These are phyloP conservation scores for Bacidia rubella DNA, from an alignment of 495 filamentous ascomycete species.

Conservation along the genomic window DNA sequence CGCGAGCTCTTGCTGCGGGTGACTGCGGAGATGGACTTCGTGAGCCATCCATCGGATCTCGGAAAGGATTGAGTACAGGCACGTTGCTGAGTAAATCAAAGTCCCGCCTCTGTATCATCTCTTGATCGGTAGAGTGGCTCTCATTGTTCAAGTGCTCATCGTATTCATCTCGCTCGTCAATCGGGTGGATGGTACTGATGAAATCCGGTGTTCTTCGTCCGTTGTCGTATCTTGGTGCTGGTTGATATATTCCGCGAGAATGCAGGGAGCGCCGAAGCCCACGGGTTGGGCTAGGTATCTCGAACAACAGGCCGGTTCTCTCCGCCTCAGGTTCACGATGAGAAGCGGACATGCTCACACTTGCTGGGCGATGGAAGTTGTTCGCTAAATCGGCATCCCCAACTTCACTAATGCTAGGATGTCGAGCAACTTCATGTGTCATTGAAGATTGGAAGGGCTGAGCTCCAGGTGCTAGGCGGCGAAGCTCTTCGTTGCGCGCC, in stretches of 20 bases:
- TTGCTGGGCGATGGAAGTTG: neutral
- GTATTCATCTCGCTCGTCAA: conserved; percentile 59
- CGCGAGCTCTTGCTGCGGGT: conserved; percentile 27
- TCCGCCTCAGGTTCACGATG: conserved; percentile 28
- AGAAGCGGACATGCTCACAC: neutral
- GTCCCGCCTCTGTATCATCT: conserved; percentile 12
- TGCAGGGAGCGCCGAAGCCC: conserved; percentile 33
- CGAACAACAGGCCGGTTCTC: conserved; percentile 40
- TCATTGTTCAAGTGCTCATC: conserved; percentile 24
- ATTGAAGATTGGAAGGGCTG: conserved; percentile 27
- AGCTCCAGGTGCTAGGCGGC: conserved; percentile 36
- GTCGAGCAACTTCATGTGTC: neutral
- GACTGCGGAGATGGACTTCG: conserved; percentile 16
- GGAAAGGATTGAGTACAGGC: conserved; percentile 14
- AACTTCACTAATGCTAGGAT: conserved; percentile 2
- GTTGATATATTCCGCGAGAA: conserved; percentile 29
- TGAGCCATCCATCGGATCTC: conserved; percentile 9
- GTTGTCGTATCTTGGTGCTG: conserved; percentile 32
- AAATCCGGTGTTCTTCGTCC: conserved; percentile 31
- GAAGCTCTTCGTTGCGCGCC: conserved; percentile 38
- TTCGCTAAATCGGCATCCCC: conserved; percentile 21
- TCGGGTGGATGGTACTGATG: conserved; percentile 43
- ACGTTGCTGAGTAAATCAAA: conserved; percentile 11
- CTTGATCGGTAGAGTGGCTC: conserved; percentile 15
- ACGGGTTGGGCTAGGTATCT: conserved; percentile 41